Base-by-base conservation (phyloP, 2,329 filamentous ascomycete genomes). In the Cladorrhinum sp. region DNA sequence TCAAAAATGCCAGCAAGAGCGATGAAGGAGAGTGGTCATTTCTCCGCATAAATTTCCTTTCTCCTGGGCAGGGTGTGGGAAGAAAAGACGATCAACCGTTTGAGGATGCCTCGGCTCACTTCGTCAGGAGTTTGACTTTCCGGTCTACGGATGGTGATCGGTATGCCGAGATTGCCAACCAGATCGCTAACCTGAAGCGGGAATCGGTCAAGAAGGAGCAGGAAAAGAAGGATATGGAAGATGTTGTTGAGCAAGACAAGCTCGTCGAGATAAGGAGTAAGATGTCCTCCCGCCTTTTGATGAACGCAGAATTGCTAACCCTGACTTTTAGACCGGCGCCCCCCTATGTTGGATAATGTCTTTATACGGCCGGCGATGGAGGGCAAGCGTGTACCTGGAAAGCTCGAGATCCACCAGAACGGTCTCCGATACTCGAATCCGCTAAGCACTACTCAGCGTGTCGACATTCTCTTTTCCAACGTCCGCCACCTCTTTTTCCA, bases 401-500 rank as follows among this genome's bases (percentile, higher is more conserved):
- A 95, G 73, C 88, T 99, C 41, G 93, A 98, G 76, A 97, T 99
- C 55, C 95, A 99, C 76, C 93, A 98, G 71, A 99, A 99, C 70
- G 95, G 95, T 93, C 90, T 99, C 60, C 91, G 95, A 62, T 99
- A 99, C 75, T 83, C 93, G 78, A 90, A 91, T 56, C 86, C 90
- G 57, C 79, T 96, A 65, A 87, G 89, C 74, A 87, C 87, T 22
- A 89, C 92, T 67, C 90, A 95, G 68, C 85, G 89, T 69, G 91
- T 99, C 53, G 95, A 99, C 70, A 87, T 99, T 57, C 84, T 99
- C 1, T 99, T 99, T 81, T 96, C 91, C 78, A 99, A 99, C 77
- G 91, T 99, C 74, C 96, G 96, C 75, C 95, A 99, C 73, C 82
- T 99, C 2, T 99, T 99, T 81, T 99, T 99, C 81, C 95, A 99